These are phyloP conservation scores for Apiospora kogelbergensis DNA, from an alignment of 2,329 filamentous ascomycete species.

Conservation along the genomic window DNA sequence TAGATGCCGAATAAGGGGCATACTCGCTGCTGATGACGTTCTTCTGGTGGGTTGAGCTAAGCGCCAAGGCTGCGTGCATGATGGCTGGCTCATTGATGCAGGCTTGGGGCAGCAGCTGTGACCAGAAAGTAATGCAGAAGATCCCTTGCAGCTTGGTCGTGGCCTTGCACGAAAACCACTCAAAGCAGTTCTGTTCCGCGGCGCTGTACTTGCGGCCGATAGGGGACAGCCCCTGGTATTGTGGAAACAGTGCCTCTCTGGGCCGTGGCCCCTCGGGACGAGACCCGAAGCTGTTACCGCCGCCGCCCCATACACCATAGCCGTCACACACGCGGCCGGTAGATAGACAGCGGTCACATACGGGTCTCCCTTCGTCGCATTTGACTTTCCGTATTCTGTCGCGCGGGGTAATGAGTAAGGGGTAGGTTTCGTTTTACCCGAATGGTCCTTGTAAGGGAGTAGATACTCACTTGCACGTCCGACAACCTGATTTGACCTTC, in stretches of 20 bases:
- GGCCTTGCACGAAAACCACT: slow-evolving; percentile 44
- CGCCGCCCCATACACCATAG: slow-evolving; percentile 31
- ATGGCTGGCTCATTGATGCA: slow-evolving; percentile 37
- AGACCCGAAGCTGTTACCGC: slow-evolving; percentile 17
- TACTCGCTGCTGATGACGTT: slow-evolving; percentile 15
- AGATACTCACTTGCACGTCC: slow-evolving; percentile 29
- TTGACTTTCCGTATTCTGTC: slow-evolving; percentile 28
- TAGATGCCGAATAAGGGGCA: neutral
- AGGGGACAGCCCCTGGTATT: slow-evolving; percentile 11
- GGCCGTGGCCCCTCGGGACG: slow-evolving; percentile 30
- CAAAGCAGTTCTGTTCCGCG: slow-evolving; percentile 36
- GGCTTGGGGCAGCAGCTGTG: slow-evolving; percentile 36
- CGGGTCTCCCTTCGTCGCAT: slow-evolving; percentile 29
- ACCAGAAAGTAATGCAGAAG: slow-evolving; percentile 39
- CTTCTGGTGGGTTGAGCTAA: slow-evolving; percentile 35
- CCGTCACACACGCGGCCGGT: slow-evolving; percentile 31
- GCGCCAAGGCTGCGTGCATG: slow-evolving; percentile 38
- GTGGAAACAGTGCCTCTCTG: neutral
- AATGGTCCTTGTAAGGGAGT: neutral
- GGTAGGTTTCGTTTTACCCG: neutral
- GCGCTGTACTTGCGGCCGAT: slow-evolving; percentile 15
- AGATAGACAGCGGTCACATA: slow-evolving; percentile 24
- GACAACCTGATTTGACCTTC: slow-evolving; percentile 29
- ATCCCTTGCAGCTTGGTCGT: slow-evolving; percentile 35
- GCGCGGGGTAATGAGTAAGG: slow-evolving; percentile 1